These are phyloP conservation scores for Moringa oleifera DNA, from an alignment of 345 rosid species.

Conservation along the genomic window DNA sequence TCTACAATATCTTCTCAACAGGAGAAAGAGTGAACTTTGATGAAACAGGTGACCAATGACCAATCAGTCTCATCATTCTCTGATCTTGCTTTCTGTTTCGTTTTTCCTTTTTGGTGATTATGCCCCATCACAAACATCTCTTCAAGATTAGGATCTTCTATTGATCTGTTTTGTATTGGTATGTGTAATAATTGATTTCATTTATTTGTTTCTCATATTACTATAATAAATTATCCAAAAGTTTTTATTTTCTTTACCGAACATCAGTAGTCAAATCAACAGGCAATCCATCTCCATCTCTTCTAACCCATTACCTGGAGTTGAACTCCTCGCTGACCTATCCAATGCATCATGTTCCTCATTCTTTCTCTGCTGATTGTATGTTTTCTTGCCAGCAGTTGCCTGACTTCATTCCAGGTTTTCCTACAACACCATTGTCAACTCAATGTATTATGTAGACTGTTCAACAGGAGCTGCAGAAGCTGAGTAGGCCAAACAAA, in stretches of 20 bases:
- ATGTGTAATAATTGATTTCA: too few relatives aligned
- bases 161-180: too few relatives aligned
- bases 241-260: too few relatives aligned
- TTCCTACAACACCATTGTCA: background rate
- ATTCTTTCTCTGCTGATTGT: background rate
- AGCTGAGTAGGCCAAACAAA: background rate
- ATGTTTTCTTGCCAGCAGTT: background rate
- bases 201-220: too few relatives aligned
- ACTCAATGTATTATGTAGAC: background rate
- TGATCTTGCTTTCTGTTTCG: background rate
- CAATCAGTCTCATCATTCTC: background rate
- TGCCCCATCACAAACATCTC: background rate
- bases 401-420: background rate
- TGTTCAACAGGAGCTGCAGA: background rate
- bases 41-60: conserved; percentile 33
- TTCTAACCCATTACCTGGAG: background rate
- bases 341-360: too few relatives aligned
- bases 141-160: too few relatives aligned
- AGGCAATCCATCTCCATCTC: too few relatives aligned
- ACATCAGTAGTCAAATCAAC: too few relatives aligned
- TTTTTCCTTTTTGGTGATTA: background rate
- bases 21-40: conserved; percentile 81
- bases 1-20: conserved; percentile 68
- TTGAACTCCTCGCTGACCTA: background rate
- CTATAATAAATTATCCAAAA: too few relatives aligned